phyloP scores from a whole-genome alignment of 225 moss, liverwort and hornwort genomes.

The Ulota crispa region DNA sequence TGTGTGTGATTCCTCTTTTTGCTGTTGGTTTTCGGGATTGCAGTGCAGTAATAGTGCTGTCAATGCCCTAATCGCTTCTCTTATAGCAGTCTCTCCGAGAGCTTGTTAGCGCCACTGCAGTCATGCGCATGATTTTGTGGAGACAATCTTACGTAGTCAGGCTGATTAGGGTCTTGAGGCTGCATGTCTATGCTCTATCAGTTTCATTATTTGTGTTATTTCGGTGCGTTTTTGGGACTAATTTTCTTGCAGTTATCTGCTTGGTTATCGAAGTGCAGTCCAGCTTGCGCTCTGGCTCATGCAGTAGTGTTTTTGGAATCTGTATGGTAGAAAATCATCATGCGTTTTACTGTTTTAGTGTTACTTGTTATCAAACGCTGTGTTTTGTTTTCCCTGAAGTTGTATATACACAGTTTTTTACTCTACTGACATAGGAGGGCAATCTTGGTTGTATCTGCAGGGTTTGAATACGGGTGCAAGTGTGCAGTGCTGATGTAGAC shows the following conservation, averaged over 20 bases:
- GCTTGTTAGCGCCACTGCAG: neutral
- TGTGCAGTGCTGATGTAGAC: conserved; percentile 45
- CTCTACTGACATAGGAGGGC: neutral
- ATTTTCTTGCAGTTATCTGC: neutral
- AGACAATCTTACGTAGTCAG: neutral
- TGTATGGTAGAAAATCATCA: neutral
- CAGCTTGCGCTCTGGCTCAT: neutral
- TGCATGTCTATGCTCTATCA: neutral
- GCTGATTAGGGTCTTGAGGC: conserved; percentile 3
- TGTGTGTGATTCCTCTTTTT: neutral
- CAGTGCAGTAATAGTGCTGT: neutral
- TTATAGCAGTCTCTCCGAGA: neutral
- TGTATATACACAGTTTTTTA: neutral
- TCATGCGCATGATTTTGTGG: neutral
- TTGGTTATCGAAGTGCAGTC: neutral
- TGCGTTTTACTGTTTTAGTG: neutral
- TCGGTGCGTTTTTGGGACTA: neutral
- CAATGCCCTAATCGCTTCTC: conserved; percentile 29
- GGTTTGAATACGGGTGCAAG: conserved; percentile 15
- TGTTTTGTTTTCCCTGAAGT: neutral
- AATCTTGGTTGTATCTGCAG: conserved; percentile 10
- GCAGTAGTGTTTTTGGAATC: neutral
- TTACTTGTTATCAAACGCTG: neutral
- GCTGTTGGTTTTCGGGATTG: neutral
- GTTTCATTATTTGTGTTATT: neutral